Evolutionary conservation across 2,329 filamentous ascomycete species (phyloP), one percentile per base, ranked within the genome.

Genomic region (Colletotrichum orchidophilum): DNA sequence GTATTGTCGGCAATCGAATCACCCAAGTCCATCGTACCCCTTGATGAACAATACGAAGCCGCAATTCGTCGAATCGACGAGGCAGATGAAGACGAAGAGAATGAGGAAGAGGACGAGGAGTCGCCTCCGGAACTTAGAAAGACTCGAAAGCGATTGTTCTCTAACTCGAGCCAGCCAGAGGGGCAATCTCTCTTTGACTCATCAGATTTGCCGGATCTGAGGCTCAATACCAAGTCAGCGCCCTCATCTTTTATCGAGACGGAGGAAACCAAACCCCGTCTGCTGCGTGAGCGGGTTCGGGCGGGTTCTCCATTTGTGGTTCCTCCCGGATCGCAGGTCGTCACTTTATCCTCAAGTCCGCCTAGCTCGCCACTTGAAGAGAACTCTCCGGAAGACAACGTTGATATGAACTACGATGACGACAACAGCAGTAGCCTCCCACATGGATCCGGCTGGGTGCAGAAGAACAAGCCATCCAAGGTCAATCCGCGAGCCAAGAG

Each of bases 61-160:
- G 81, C 79, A 12, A 86, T 86, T 81, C 80, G 80, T 31, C 82
- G 77, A 31, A 74, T 85, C 1, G 85, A 86, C 27, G 78, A 79
- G 2, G 78, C 74, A 1, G 77, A 74, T 18, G 74, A 78, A 26
- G 77, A 78, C 21, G 77, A 78, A 31, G 70, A 35, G n/a, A 70
- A 74, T 7, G 72, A 15, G 12, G 27, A 24, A 77, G 71, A 29
- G 13, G 27, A 33, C 77, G 78, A 75, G 50, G 73, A 77, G 39
- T 75, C 75, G 33, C 59, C 46, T 13, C 35, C 12, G 5, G 31
- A 49, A 3, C 29, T 62, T 7, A n/a, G 26, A 5, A 61, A 26
- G 18, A 59, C 64, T 2, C 69, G 62, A 31, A 73, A 73, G 50
- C 76, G 66, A 4, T 70, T 82, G 5, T 81, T 82, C n/a, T 77